Conservation (phyloP, 805 yeast species). For the Barnettozyma populi region DNA sequence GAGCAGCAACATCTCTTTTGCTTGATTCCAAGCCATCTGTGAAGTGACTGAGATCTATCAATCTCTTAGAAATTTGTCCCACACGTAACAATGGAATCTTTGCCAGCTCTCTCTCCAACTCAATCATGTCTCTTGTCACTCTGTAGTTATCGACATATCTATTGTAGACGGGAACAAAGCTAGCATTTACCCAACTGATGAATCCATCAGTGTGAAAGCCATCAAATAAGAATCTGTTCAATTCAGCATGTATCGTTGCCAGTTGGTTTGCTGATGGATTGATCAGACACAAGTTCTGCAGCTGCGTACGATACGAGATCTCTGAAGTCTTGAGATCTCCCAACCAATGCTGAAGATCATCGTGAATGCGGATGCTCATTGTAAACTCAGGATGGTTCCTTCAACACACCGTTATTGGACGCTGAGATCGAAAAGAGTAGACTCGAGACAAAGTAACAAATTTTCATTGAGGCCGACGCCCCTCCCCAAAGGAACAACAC, state of each 20-base stretch:
- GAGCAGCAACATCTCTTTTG: neutral
- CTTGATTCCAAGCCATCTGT: neutral
- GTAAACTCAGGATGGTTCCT: neutral
- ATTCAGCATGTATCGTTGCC: slow-evolving; percentile 6
- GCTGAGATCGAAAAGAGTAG: neutral
- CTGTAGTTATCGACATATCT: slow-evolving; percentile 8
- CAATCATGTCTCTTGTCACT: slow-evolving; percentile 8
- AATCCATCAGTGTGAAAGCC: slow-evolving; percentile 3
- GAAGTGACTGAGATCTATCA: neutral
- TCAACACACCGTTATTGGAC: neutral
- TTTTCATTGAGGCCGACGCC: neutral
- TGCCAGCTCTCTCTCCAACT: slow-evolving; percentile 6
- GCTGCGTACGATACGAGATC: slow-evolving; percentile 1
- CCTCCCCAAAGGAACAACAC: neutral
- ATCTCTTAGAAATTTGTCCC: slow-evolving; percentile 3
- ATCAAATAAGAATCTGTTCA: slow-evolving; percentile 3
- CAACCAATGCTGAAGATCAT: slow-evolving; percentile 2
- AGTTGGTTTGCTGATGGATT: neutral
- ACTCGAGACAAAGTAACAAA: neutral
- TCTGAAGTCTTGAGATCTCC: slow-evolving; percentile 2
- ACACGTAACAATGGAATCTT: slow-evolving; percentile 11
- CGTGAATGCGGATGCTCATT: slow-evolving; percentile 7
- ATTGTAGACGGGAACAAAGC: slow-evolving; percentile 5
- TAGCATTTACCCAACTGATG: slow-evolving; percentile 4
- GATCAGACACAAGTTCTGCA: slow-evolving; percentile 4